phyloP scores from a whole-genome alignment of 768 basidiomycete genomes.

The Auricularia sp. region DNA sequence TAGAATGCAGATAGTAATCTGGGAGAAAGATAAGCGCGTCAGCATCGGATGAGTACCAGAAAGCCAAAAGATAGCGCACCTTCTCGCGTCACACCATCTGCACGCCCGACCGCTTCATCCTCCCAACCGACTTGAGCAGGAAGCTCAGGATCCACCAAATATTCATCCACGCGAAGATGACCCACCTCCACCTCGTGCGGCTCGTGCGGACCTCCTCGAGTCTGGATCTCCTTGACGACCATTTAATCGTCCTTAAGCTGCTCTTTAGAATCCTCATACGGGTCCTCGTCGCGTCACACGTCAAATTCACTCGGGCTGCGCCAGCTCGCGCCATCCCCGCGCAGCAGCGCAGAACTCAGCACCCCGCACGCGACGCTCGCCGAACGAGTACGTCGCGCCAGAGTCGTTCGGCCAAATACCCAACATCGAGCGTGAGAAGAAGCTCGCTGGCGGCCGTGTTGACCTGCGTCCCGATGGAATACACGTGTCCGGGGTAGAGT shows the following conservation, averaged over 20 bases:
- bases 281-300: too few relatives aligned
- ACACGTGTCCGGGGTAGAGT: slow-evolving; percentile 63
- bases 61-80: slow-evolving; percentile 21
- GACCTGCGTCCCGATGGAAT: slow-evolving; percentile 70
- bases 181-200: slow-evolving; percentile 63
- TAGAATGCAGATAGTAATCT: slow-evolving; percentile 62
- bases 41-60: neutral
- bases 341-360: too few relatives aligned
- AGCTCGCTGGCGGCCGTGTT: slow-evolving; percentile 69
- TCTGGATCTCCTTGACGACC: slow-evolving; percentile 54
- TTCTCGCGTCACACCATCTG: slow-evolving; percentile 93
- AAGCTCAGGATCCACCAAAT: slow-evolving; percentile 77
- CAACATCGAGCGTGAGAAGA: slow-evolving; percentile 46
- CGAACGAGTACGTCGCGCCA: slow-evolving; percentile 77
- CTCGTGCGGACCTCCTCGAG: slow-evolving; percentile 80
- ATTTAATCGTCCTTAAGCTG: slow-evolving; percentile 11
- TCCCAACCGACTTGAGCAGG: slow-evolving; percentile 52
- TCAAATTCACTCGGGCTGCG: neutral
- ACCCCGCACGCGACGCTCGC: slow-evolving; percentile 83
- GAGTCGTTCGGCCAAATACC: slow-evolving; percentile 90
- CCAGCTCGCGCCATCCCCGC: neutral
- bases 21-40: too few relatives aligned
- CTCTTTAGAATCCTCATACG: neutral
- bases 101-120: slow-evolving; percentile 91
- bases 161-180: slow-evolving; percentile 63